Conservation (phyloP, 345 rosid genomes). For the Toxicodendron radicans region DNA sequence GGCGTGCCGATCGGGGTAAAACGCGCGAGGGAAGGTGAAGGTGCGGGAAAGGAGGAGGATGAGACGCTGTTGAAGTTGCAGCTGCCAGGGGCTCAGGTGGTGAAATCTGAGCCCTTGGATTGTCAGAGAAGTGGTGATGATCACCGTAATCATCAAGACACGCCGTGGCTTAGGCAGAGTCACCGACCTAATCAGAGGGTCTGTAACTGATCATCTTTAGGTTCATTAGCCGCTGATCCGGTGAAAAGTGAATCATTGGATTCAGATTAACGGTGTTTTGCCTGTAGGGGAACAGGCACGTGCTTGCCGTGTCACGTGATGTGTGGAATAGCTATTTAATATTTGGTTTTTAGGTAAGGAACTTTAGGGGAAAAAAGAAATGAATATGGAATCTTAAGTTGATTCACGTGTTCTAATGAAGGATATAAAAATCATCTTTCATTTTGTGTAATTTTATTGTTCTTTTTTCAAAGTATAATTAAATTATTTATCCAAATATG, state of each 20-base stretch:
- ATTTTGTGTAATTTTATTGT: too few relatives aligned
- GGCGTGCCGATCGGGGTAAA: constrained; percentile 68
- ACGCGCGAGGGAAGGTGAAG: constrained; percentile 45
- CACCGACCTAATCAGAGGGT: constrained; percentile 51
- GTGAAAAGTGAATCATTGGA: not conserved
- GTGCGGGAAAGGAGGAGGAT: constrained; percentile 21
- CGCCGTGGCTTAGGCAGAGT: constrained; percentile 45
- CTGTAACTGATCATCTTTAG: constrained; percentile 31
- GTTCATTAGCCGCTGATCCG: too few relatives aligned
- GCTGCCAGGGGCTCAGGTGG: constrained; percentile 31
- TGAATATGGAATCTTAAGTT: not conserved
- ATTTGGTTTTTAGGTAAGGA: too few relatives aligned
- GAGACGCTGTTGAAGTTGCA: constrained; percentile 28
- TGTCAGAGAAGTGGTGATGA: constrained; percentile 20
- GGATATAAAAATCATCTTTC: too few relatives aligned
- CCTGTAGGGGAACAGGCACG: constrained; percentile 16
- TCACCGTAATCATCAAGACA: constrained; percentile 18
- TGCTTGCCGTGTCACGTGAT: constrained; percentile 26
- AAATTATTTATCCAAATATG: too few relatives aligned
- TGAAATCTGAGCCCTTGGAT: constrained; percentile 48
- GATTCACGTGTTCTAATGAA: not conserved
- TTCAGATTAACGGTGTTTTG: not conserved
- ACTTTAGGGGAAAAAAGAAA: too few relatives aligned
- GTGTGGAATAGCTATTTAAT: not conserved
- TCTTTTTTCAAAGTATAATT: too few relatives aligned